These are phyloP conservation scores for Gnetum montanum DNA, from an alignment of 75 land plant species.

Conservation along the genomic window DNA sequence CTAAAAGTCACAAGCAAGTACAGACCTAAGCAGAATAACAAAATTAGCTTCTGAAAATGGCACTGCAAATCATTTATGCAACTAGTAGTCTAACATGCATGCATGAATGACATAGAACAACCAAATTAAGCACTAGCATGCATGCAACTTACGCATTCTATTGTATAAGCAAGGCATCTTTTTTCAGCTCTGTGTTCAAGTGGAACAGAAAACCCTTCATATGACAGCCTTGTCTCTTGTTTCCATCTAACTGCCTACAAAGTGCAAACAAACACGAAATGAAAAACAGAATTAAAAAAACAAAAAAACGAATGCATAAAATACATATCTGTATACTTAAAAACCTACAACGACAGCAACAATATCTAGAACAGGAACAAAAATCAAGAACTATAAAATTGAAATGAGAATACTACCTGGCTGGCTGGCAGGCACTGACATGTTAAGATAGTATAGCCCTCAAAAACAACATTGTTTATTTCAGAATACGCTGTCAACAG, in stretches of 20 bases:
- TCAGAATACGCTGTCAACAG: too few relatives aligned
- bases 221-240: slow-evolving; percentile 25
- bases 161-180: slow-evolving; percentile 37
- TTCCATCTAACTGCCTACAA: slow-evolving; percentile 54
- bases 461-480: too few relatives aligned
- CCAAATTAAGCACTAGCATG: neutral
- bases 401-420: too few relatives aligned
- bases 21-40: too few relatives aligned
- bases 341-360: too few relatives aligned
- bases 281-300: neutral
- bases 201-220: slow-evolving; percentile 64
- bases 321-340: too few relatives aligned
- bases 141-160: slow-evolving; percentile 4
- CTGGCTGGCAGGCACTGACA: too few relatives aligned
- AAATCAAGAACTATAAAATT: too few relatives aligned
- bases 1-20: too few relatives aligned
- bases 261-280: too few relatives aligned
- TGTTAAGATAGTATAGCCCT: neutral
- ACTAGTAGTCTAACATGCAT: neutral
- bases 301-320: neutral
- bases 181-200: slow-evolving; percentile 69
- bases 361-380: too few relatives aligned
- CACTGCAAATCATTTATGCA: neutral
- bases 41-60: neutral
- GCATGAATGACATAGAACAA: neutral